These are phyloP conservation scores for Allodekkera sacchari DNA, from an alignment of 805 yeast genomes.

Conservation along the genomic window DNA sequence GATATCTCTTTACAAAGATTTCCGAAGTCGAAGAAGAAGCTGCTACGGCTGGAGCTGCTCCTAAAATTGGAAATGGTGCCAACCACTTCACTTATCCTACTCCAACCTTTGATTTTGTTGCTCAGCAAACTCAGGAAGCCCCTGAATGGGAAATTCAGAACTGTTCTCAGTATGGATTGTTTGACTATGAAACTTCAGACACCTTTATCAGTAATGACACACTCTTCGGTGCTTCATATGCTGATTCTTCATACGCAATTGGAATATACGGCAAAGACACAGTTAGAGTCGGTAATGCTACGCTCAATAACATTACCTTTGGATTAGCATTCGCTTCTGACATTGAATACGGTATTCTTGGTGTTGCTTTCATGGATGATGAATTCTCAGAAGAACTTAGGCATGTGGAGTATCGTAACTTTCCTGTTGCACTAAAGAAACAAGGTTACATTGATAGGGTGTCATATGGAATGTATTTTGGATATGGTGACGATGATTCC, in stretches of 20 bases:
- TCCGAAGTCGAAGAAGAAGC: background rate
- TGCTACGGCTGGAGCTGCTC: background rate
- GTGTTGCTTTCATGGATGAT: constrained; percentile 57
- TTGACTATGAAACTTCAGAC: constrained; percentile 27
- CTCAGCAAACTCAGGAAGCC: constrained; percentile 1
- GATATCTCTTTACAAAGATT: background rate
- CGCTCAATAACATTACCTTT: constrained; percentile 43
- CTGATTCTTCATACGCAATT: constrained; percentile 31
- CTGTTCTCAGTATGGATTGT: constrained; percentile 35
- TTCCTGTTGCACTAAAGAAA: constrained; percentile 49
- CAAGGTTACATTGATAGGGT: constrained; percentile 45
- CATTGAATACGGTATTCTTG: constrained; percentile 56
- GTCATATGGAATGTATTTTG: constrained; percentile 53
- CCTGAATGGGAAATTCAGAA: constrained; percentile 8
- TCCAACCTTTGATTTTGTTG: constrained; percentile 6
- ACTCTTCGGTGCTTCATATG: constrained; percentile 29
- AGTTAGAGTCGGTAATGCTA: constrained; percentile 38
- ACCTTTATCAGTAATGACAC: constrained; percentile 28
- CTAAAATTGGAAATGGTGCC: no score
- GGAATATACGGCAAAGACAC: constrained; percentile 53
- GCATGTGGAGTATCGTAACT: constrained; percentile 38
- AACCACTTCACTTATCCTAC: constrained; percentile 3
- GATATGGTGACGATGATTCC: constrained; percentile 21
- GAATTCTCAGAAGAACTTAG: constrained; percentile 40
- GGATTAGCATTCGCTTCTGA: constrained; percentile 59